Evolutionary conservation across 2,329 filamentous ascomycete genomes (phyloP), one percentile per base, ranked within the genome.

Genomic region (Ophiocordyceps sinensis): DNA sequence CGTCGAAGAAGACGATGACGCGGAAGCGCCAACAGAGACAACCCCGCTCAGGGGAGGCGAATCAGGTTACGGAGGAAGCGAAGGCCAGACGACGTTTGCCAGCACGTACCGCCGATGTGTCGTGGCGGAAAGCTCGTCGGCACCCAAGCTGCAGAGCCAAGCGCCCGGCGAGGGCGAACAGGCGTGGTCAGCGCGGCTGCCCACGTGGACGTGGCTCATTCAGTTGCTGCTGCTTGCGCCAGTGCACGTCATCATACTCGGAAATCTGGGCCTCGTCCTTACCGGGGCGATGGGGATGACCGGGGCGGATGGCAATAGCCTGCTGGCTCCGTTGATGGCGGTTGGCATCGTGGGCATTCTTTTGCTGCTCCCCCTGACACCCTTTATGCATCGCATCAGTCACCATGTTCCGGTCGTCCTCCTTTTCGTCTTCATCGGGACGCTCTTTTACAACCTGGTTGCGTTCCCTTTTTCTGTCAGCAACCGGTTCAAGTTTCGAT

Each of bases 381-480:
- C 91, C 0, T 94, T 94, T 55, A 70, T 94, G 34, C 88, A 96
- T 57, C 81, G 89, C 36, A 77, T 91, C 47, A 85, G 81, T 1
- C 82, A 83, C 55, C 86, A 94, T 44, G 59, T 96, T 4, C 88
- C 91, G 0, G 64, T 81, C 0, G 79, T 94, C 51, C 60, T 95
- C 14, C 68, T 93, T 26, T 55, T 80, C 12, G 65, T 94, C 9
- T 85, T 87, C 45, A 53, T 76, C 21, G 84, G 71, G 28, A 93
- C 86, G 1, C 63, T 93, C 26, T 72, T 88, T 42, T 96, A 94
- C 66, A 94, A 93, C 54, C 73, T 95, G 5, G 63, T 75, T 3
- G 85, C 84, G 2, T 95, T 94, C 59, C 91, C 91, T 0, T 96
- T 96, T 61, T 91, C 85, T 0, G 64, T 74, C 19, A 71, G 77